Percentiles rank a stretch among this genome's conserved stretches.
Conservation (phyloP, 2,329 filamentous ascomycete genomes). For the Exophiala aquamarina region DNA sequence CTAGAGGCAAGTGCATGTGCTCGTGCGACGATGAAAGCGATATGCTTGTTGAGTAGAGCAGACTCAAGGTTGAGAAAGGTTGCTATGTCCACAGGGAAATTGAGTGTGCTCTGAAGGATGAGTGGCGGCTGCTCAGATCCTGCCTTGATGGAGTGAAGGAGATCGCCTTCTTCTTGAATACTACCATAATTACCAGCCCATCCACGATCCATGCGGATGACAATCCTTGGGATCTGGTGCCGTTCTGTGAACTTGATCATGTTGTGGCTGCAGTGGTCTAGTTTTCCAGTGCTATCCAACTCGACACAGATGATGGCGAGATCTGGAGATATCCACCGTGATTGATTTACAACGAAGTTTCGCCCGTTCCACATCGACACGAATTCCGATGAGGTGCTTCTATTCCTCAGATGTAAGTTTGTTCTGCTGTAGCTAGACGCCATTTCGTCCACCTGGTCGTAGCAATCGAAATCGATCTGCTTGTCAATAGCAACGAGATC, state of each 20-base stretch:
- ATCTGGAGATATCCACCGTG: slow-evolving; percentile 46
- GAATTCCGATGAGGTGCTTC: slow-evolving; percentile 30
- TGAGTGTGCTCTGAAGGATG: slow-evolving; percentile 19
- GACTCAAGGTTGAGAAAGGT: slow-evolving; percentile 50
- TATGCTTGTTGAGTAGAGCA: slow-evolving; percentile 46
- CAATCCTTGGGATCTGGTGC: slow-evolving; percentile 44
- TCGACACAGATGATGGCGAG: slow-evolving; percentile 47
- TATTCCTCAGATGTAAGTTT: slow-evolving; percentile 31
- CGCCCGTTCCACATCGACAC: slow-evolving; percentile 38
- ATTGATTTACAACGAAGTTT: slow-evolving; percentile 40
- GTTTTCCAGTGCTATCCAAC: slow-evolving; percentile 19
- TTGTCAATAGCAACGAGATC: slow-evolving; percentile 44
- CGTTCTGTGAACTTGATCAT: slow-evolving; percentile 43
- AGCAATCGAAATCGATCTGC: slow-evolving; percentile 50
- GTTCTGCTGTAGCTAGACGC: slow-evolving; percentile 26
- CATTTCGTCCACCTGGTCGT: slow-evolving; percentile 25
- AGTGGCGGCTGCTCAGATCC: neutral
- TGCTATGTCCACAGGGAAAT: slow-evolving; percentile 47
- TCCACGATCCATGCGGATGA: slow-evolving; percentile 44
- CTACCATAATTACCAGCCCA: slow-evolving; percentile 33
- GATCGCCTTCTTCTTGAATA: slow-evolving; percentile 30
- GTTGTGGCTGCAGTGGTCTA: slow-evolving; percentile 22
- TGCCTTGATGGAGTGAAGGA: slow-evolving; percentile 45
- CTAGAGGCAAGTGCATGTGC: neutral
- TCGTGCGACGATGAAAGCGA: slow-evolving; percentile 34